Base-by-base conservation (phyloP, 2,329 filamentous ascomycete species). In the Ceratocystis eucalypticola region DNA sequence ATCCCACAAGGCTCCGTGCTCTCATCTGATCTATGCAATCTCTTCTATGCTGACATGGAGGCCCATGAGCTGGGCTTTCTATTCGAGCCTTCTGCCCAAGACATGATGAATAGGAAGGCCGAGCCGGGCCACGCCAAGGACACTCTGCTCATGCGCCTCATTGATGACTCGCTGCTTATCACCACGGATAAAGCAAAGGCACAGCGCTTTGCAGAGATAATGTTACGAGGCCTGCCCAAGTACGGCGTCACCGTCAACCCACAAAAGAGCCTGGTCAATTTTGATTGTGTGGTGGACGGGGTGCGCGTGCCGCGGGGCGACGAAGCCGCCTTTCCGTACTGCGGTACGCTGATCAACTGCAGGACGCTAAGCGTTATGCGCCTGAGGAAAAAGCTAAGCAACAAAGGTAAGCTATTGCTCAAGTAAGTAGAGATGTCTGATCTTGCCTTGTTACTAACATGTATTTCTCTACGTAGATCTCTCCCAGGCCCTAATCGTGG, bases 1-100 rank as follows among this genome's bases (percentile, higher is more conserved):
- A 97, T 99, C 48, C 92, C 94, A 0, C 94, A 99, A 74, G 94
- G 94, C 6, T 96, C 92, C 0, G 82, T 96, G 1, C 74, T 99
- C 4, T 96, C 92, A 0, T 89, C 88, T 55, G 80, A 91, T 50
- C 80, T 99, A 4, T 97, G 94, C 79, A 97, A 91, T 75, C 93
- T 96, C 76, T 96, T 97, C 75, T 99, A 99, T 73, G 92, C 89
- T 5, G 86, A 94, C 69, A 82, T 97, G 1, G 94, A 99, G 74
- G 76, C 76, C 5, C 80, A 85, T 30, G 78, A 87, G 15, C 78
- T 97, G 1, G 73, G 72, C 0, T 97, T 96, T 72, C 75, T 94
- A 17, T 30, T 53, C 1, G 55, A 59, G 55, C 48, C 41, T 53
- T 10, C 22, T 15, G 20, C 48, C 2, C 20, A 12, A 15, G 48